Conservation (phyloP, 441 rosid genomes). For the Pelargonium fulgidum region DNA sequence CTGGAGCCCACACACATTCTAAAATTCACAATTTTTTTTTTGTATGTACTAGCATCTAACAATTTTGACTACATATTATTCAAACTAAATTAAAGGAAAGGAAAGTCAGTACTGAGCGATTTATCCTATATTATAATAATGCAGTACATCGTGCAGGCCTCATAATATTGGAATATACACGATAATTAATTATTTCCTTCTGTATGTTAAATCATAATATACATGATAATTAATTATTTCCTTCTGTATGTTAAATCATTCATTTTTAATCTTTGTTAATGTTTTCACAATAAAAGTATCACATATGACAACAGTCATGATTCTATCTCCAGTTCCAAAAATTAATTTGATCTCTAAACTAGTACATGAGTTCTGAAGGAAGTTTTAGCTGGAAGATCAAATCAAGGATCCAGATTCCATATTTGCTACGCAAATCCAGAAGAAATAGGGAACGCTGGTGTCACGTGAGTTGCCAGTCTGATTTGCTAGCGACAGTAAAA, state of each 20-base stretch:
- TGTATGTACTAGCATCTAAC: not conserved
- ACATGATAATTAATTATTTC: not conserved
- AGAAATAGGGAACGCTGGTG: not conserved
- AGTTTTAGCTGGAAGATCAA: not conserved
- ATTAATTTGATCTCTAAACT: not conserved
- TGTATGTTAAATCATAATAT: not conserved
- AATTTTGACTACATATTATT: not conserved
- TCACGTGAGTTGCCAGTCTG: too few relatives aligned
- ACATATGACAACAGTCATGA: not conserved
- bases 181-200: not conserved
- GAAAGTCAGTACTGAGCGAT: not conserved
- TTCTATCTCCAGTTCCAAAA: not conserved
- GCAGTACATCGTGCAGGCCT: not conserved
- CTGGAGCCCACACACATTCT: not conserved
- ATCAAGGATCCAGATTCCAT: not conserved
- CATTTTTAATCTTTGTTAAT: not conserved
- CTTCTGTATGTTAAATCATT: not conserved
- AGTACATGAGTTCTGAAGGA: not conserved
- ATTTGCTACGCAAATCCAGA: not conserved
- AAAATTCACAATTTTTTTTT: not conserved
- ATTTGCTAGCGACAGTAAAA: too few relatives aligned
- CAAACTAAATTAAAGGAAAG: not conserved
- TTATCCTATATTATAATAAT: not conserved
- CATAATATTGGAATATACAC: not conserved
- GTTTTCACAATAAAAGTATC: not conserved